Evolutionary conservation across 2,329 filamentous ascomycete species (phyloP).

Genomic region (Phialophora chinensis): DNA sequence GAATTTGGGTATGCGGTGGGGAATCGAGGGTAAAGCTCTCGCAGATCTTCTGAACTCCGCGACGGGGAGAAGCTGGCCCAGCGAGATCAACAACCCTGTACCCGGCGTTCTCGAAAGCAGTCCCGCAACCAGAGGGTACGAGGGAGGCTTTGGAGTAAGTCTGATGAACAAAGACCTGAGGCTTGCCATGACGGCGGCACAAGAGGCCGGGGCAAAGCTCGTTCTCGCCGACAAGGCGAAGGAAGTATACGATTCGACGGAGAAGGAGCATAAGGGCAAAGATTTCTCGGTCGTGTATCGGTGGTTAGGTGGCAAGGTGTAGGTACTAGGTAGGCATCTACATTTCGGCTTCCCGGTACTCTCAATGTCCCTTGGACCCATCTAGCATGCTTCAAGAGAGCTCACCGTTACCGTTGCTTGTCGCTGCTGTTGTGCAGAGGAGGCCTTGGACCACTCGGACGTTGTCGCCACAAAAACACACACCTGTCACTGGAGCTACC

Average conservation of each 20-base stretch:
- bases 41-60: conserved; percentile 89
- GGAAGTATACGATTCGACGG: conserved; percentile 71
- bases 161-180: conserved; percentile 82
- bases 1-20: conserved; percentile 69
- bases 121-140: conserved; percentile 77
- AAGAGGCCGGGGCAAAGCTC: conserved; percentile 69
- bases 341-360: neutral
- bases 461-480: neutral
- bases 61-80: conserved; percentile 95
- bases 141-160: conserved; percentile 75
- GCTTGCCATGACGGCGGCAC: conserved; percentile 73
- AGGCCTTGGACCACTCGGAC: neutral
- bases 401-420: neutral
- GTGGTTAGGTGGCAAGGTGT: conserved; percentile 40
- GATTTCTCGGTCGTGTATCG: conserved; percentile 82
- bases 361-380: neutral
- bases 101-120: conserved; percentile 78
- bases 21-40: conserved; percentile 69
- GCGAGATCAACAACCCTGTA: conserved; percentile 94
- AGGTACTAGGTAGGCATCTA: conserved; percentile 6
- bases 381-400: neutral
- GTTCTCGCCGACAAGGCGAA: conserved; percentile 68
- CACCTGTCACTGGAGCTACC: neutral
- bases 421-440: neutral
- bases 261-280: conserved; percentile 67